phyloP scores from a whole-genome alignment of 805 yeast species.

The Candida manassasensis region DNA sequence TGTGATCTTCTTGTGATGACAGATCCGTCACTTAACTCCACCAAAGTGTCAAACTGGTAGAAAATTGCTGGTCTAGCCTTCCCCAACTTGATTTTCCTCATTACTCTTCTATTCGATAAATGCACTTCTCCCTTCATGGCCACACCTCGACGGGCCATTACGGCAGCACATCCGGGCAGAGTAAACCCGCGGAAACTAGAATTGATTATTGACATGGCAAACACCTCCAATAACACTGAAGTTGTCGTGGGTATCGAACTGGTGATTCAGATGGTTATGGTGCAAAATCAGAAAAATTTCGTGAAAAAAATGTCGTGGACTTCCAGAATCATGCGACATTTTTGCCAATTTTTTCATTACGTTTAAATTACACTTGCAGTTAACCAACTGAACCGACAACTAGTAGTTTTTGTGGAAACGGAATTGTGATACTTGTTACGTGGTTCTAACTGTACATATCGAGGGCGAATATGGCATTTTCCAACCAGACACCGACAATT shows the following conservation, averaged over 20 bases:
- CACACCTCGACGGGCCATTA: slow-evolving; percentile 2
- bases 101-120: slow-evolving; percentile 51
- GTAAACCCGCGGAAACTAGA: not conserved
- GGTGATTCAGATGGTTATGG: no score
- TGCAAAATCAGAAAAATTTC: no score
- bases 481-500: slow-evolving; percentile 95
- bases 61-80: slow-evolving; percentile 92
- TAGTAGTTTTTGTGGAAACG: no score
- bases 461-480: slow-evolving; percentile 70
- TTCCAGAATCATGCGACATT: no score
- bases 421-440: not conserved
- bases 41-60: slow-evolving; percentile 79
- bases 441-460: no score
- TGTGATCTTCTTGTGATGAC: slow-evolving; percentile 79
- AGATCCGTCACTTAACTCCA: slow-evolving; percentile 94
- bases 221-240: no score
- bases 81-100: slow-evolving; percentile 67
- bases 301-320: no score
- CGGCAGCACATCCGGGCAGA: not conserved
- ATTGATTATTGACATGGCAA: slow-evolving; percentile 1
- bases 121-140: slow-evolving; percentile 31
- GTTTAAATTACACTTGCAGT: no score
- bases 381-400: no score
- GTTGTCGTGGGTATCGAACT: no score
- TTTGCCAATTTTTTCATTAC: no score